phyloP scores from a whole-genome alignment of 2,329 filamentous ascomycete species.

The Fusarium mexicanum region DNA sequence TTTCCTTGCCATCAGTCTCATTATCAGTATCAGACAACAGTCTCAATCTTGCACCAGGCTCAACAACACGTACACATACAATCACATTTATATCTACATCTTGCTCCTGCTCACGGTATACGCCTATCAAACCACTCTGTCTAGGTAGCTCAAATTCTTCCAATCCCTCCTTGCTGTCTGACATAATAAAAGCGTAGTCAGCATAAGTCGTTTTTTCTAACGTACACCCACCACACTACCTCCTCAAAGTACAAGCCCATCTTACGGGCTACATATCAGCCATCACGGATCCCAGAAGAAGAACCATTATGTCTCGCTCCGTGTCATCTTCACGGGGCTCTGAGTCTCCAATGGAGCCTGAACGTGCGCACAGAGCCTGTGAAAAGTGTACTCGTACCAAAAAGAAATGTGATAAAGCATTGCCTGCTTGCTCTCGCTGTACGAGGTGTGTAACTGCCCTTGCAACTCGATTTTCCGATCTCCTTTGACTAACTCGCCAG shows the following conservation, averaged over 20 bases:
- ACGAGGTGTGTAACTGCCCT: slow-evolving; percentile 42
- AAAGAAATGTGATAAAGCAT: slow-evolving; percentile 52
- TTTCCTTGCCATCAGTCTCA: not conserved
- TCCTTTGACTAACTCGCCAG: slow-evolving; percentile 14
- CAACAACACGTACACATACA: not conserved
- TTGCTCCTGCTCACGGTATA: not conserved
- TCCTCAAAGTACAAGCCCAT: slow-evolving; percentile 4
- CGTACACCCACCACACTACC: slow-evolving; percentile 12
- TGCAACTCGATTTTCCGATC: not conserved
- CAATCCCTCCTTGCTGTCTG: slow-evolving; percentile 11
- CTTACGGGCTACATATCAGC: slow-evolving; percentile 22
- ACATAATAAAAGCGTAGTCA: slow-evolving; percentile 25
- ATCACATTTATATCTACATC: not conserved
- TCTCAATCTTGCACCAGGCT: not conserved
- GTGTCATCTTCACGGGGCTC: slow-evolving; percentile 43
- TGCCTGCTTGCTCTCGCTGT: slow-evolving; percentile 49
- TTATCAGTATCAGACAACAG: not conserved
- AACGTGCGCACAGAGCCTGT: slow-evolving; percentile 50
- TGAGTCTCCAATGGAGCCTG: slow-evolving; percentile 45
- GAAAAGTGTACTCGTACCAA: slow-evolving; percentile 52
- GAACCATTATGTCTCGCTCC: slow-evolving; percentile 39
- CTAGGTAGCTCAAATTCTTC: slow-evolving; percentile 12
- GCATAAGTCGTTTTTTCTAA: slow-evolving; percentile 3
- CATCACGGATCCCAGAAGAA: slow-evolving; percentile 35
- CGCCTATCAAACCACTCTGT: not conserved